These are phyloP conservation scores for Cicer chorassanicum DNA, from an alignment of 306 rosid species.

Conservation along the genomic window DNA sequence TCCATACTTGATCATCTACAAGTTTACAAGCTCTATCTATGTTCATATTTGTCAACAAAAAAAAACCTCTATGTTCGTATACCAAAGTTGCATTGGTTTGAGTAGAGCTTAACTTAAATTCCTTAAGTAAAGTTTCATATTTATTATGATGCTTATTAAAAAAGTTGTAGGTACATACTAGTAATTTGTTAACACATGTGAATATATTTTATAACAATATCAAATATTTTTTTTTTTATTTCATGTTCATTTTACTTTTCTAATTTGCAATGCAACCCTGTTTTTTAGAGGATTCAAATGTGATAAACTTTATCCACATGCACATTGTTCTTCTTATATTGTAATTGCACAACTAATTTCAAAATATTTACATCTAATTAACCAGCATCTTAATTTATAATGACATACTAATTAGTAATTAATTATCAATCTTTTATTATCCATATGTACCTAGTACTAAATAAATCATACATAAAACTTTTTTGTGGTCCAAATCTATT, in stretches of 20 bases:
- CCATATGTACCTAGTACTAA: neutral
- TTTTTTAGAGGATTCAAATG: neutral
- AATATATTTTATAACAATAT: too few relatives aligned
- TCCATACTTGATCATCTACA: neutral
- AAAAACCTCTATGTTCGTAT: too few relatives aligned
- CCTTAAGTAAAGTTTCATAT: too few relatives aligned
- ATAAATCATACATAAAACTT: neutral
- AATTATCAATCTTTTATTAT: too few relatives aligned
- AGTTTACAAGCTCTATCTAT: neutral
- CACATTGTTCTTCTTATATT: neutral
- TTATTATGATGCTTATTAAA: too few relatives aligned
- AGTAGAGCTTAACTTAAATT: too few relatives aligned
- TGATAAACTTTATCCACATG: slow-evolving; percentile 8
- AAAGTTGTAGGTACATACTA: neutral
- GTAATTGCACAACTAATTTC: slow-evolving; percentile 19
- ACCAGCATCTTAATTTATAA: slow-evolving; percentile 4
- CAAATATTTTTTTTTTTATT: neutral
- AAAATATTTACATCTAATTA: neutral
- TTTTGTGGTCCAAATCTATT: slow-evolving; percentile 45
- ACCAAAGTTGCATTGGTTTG: too few relatives aligned
- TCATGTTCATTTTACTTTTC: neutral
- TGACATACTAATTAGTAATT: neutral
- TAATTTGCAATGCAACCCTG: neutral
- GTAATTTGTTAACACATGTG: too few relatives aligned
- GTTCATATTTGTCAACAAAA: too few relatives aligned